Evolutionary conservation across 768 basidiomycete genomes (phyloP), one percentile per base, ranked within the genome.

Genomic region (Coprinellus micaceus): DNA sequence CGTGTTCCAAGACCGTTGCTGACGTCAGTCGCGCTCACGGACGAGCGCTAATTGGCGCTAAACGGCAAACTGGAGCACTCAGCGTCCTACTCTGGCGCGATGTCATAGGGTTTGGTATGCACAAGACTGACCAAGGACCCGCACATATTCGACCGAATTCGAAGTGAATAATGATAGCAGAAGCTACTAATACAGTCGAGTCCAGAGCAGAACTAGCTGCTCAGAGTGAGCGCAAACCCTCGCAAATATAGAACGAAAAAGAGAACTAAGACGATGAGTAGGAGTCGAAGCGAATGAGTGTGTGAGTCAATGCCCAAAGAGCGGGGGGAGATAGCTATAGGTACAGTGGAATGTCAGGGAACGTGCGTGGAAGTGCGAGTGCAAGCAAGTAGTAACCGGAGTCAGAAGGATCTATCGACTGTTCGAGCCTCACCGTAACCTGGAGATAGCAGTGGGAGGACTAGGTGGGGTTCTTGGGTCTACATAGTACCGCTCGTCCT

Each of bases 11-110:
- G 25, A 24, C 3, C 13, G 21, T 29, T 41, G 13, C 56, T 63
- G 63, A 63, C 61, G 54, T 62, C 59, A 66, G 56, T 24, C 33
- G 33, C 13, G 33, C 33, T 33, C 33, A 33, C 33, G 33, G 7
- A 33, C 33, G 47, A 40, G 26, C 41, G 25, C 4, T 22, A 3
- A 26, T 24, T 13, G n/a, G 5, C 15, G 24, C 17, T 19, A 2
- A 47, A 13, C 33, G 33, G 33, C 13, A 13, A 33, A n/a, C n/a
- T 33, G 33, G 33, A 6, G 33, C 6, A 6, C 33, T 13, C 33
- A 33, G 7, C 13, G 33, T 6, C 33, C 13, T 6, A 33, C 33
- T 33, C 6, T 33, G 6, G n/a, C n/a, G n/a, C n/a, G n/a, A n/a
- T n/a, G n/a, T n/a, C n/a, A n/a, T n/a, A n/a, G n/a, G n/a, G n/a